Evolutionary conservation across 768 basidiomycete species (phyloP).

Genomic region (Boletus eberwhitei): DNA sequence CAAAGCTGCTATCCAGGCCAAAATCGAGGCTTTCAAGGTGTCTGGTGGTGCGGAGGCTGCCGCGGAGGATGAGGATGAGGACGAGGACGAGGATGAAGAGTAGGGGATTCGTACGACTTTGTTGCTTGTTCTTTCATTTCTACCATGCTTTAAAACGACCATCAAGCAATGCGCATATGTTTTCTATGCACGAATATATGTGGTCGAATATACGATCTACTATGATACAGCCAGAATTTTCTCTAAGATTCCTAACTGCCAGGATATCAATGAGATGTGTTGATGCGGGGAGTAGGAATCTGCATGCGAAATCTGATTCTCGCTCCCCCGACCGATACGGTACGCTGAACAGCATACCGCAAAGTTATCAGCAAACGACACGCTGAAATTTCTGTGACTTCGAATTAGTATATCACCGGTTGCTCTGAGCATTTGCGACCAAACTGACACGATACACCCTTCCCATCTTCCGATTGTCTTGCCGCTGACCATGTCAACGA

Average conservation of each 20-base stretch:
- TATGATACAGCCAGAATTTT: conserved; percentile 31
- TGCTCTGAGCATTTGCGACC: not conserved
- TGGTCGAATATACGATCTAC: conserved; percentile 4
- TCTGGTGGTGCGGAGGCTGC: conserved; percentile 46
- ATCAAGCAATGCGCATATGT: conserved; percentile 18
- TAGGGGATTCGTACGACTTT: conserved; percentile 35
- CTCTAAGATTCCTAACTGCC: conserved; percentile 52
- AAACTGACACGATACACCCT: conserved; percentile 66
- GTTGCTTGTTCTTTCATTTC: not conserved
- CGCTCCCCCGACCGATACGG: conserved; percentile 42
- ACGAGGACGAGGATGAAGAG: conserved; percentile 44
- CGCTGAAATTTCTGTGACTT: conserved; percentile 57
- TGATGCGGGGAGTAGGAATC: conserved; percentile 39
- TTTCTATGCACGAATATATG: conserved; percentile 12
- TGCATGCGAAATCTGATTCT: conserved; percentile 39
- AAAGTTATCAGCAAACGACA: conserved; percentile 50
- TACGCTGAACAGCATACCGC: conserved; percentile 58
- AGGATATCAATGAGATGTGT: conserved; percentile 44
- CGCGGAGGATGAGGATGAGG: conserved; percentile 38
- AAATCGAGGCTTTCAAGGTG: conserved; percentile 88
- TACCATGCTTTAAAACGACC: conserved; percentile 11
- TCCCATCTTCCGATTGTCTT: conserved; percentile 74
- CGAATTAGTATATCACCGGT: conserved; percentile 4
- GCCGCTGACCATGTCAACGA: conserved; percentile 68
- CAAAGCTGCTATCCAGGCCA: conserved; percentile 74